Evolutionary conservation across 352 stramenopile genomes (phyloP).

Genomic region (Saprolegnia parasitica): DNA sequence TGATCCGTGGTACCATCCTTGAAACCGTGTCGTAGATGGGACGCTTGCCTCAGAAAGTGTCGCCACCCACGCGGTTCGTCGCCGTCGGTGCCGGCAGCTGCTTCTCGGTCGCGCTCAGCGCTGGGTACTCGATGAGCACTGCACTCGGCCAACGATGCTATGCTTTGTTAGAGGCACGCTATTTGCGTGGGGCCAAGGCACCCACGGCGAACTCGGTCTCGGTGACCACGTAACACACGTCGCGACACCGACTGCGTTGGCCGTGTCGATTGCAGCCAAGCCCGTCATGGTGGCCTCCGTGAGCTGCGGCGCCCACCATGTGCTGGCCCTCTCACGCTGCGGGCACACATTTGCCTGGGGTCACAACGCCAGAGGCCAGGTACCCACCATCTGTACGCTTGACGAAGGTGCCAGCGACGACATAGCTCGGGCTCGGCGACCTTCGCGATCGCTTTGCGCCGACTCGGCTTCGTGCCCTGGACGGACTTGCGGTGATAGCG

Average conservation of each 20-base stretch:
- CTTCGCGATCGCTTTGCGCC: background rate
- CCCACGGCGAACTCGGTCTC: conserved; percentile 1
- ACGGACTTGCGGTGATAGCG: background rate
- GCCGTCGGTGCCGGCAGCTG: background rate
- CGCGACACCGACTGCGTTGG: background rate
- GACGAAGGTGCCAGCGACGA: background rate
- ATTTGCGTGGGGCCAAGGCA: conserved; percentile 12
- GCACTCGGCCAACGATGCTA: background rate
- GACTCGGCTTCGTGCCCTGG: background rate
- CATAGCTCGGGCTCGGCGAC: conserved; percentile 4
- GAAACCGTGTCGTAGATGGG: background rate
- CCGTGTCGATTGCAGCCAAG: background rate
- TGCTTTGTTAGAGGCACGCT: background rate
- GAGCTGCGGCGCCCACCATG: conserved; percentile 12
- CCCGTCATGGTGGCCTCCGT: background rate
- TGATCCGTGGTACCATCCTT: too few species aligned
- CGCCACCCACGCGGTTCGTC: background rate
- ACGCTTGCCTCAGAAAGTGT: background rate
- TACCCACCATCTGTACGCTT: background rate
- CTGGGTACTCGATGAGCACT: background rate
- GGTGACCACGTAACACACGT: background rate
- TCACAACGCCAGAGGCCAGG: conserved; percentile 9
- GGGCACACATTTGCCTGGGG: conserved; percentile 1
- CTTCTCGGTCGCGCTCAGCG: conserved; percentile 7
- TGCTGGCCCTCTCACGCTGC: background rate